phyloP scores from a whole-genome alignment of 1,139 yeast species.

The Debaryomyces coudertii region DNA sequence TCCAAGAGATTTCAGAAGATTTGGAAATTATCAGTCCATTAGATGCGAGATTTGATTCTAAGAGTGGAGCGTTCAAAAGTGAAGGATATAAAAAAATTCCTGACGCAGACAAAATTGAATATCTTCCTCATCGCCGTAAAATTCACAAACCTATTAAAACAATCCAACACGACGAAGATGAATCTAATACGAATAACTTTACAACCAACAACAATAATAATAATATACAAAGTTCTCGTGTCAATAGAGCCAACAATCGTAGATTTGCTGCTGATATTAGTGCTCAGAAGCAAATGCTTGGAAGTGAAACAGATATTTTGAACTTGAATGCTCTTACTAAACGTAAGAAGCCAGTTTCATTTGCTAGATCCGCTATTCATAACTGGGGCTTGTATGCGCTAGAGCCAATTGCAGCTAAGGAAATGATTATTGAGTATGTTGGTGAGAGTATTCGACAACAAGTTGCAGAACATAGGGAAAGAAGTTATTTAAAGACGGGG shows the following conservation, averaged over 20 bases:
- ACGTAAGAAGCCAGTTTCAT: constrained; percentile 90
- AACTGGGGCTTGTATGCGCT: constrained; percentile 97
- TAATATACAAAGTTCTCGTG: constrained; percentile 68
- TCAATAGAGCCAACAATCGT: constrained; percentile 85
- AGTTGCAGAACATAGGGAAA: constrained; percentile 91
- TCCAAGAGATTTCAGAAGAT: constrained; percentile 30
- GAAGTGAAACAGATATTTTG: constrained; percentile 79
- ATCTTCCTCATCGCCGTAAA: constrained; percentile 74
- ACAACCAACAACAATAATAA: constrained; percentile 15
- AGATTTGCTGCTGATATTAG: constrained; percentile 90
- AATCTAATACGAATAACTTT: constrained; percentile 28
- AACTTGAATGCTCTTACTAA: constrained; percentile 79
- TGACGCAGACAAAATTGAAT: constrained; percentile 72
- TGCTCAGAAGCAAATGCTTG: constrained; percentile 75
- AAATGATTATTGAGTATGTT: constrained; percentile 98
- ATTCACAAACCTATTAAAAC: constrained; percentile 58
- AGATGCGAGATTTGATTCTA: constrained; percentile 44
- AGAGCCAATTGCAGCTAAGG: constrained; percentile 92
- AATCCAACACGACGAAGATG: constrained; percentile 59
- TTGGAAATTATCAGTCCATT: constrained; percentile 34
- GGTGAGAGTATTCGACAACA: constrained; percentile 95
- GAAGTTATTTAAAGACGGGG: constrained; percentile 83
- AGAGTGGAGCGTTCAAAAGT: constrained; percentile 68
- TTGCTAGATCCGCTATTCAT: constrained; percentile 95
- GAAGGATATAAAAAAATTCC: constrained; percentile 76